These are phyloP conservation scores for Candida frijolesensis DNA, from an alignment of 1,139 yeast genomes.

Conservation along the genomic window DNA sequence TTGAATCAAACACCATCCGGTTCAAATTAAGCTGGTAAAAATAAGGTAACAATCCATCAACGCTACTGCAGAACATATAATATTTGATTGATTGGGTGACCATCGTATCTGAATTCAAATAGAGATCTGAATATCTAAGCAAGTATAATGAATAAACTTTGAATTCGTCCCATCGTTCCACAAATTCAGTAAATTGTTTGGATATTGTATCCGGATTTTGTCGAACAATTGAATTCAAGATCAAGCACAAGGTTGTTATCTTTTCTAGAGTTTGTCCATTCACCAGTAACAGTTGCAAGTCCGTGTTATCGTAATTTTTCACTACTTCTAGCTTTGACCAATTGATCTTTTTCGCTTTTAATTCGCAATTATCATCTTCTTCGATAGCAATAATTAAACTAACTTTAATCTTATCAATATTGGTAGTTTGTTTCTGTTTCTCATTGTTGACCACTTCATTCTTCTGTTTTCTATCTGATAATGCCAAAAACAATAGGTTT, in stretches of 20 bases:
- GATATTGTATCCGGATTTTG: constrained; percentile 26
- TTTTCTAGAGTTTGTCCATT: constrained; percentile 36
- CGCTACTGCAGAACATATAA: constrained; percentile 33
- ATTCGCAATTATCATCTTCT: constrained; percentile 17
- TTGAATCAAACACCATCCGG: constrained; percentile 35
- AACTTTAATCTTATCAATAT: constrained; percentile 5
- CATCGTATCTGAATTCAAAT: constrained; percentile 25
- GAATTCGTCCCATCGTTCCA: constrained; percentile 36
- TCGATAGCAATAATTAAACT: constrained; percentile 12
- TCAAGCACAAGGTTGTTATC: constrained; percentile 46
- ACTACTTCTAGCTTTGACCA: constrained; percentile 27
- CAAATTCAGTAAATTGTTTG: constrained; percentile 15
- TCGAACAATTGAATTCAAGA: constrained; percentile 28
- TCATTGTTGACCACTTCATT: neutral
- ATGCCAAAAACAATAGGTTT: constrained; percentile 29
- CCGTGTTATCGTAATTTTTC: constrained; percentile 27
- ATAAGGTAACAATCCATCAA: constrained; percentile 34
- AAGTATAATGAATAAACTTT: constrained; percentile 35
- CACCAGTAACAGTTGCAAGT: constrained; percentile 32
- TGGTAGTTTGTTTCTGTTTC: neutral
- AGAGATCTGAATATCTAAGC: constrained; percentile 47
- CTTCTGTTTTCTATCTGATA: neutral
- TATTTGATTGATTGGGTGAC: constrained; percentile 26
- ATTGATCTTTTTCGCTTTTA: constrained; percentile 19
- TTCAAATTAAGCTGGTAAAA: constrained; percentile 38